Conservation (phyloP, 2,329 filamentous ascomycete genomes). For the Alternaria metachromatica region DNA sequence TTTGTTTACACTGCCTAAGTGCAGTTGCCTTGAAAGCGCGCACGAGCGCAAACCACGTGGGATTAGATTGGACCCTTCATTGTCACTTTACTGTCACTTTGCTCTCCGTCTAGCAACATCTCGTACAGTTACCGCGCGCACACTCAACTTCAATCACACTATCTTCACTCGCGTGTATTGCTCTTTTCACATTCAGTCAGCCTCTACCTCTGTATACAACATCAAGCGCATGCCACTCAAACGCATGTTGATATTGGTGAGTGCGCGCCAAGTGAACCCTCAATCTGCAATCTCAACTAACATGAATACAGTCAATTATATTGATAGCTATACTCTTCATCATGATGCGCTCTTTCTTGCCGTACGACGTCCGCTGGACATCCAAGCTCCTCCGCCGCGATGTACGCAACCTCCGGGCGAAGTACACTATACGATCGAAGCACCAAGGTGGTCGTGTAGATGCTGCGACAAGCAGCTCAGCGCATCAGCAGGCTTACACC, state of each 20-base stretch:
- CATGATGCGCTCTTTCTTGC: constrained; percentile 2
- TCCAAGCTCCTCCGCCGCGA: constrained; percentile 28
- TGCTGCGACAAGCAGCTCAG: not conserved
- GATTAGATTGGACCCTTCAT: not conserved
- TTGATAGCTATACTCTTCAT: not conserved
- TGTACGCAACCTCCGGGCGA: constrained; percentile 15
- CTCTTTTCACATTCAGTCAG: not conserved
- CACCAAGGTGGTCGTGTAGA: not conserved
- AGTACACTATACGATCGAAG: constrained; percentile 5
- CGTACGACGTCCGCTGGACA: constrained; percentile 16
- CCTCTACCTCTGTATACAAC: not conserved
- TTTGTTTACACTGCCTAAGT: not conserved
- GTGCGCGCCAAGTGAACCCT: not conserved
- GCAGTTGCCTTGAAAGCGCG: not conserved
- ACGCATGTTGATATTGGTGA: not conserved
- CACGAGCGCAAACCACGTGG: not conserved
- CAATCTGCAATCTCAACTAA: not conserved
- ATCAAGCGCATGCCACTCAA: not conserved
- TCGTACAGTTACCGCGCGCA: not conserved
- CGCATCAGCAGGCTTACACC: not conserved
- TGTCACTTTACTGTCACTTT: not conserved
- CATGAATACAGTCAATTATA: not conserved
- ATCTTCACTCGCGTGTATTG: not conserved
- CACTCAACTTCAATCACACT: not conserved
- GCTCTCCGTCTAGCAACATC: not conserved